These are phyloP conservation scores for Trichosporon coremiiforme DNA, from an alignment of 1,284 basidiomycete genomes.

Conservation along the genomic window DNA sequence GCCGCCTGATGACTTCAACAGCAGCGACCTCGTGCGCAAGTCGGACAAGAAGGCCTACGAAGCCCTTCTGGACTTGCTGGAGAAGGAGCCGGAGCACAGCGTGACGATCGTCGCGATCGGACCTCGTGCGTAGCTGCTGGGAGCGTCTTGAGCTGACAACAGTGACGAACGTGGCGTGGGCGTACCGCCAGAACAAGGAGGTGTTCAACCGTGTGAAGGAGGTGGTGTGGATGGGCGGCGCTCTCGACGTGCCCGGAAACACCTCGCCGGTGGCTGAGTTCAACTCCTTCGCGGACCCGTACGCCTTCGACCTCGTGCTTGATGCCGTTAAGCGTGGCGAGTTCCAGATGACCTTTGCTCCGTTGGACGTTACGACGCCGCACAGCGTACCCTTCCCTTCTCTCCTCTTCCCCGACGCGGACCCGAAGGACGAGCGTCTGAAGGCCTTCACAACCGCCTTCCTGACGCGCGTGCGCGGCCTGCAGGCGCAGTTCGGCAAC, in stretches of 20 bases:
- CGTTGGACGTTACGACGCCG: conserved; percentile 76
- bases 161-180: conserved; percentile 78
- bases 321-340: conserved; percentile 39
- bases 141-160: conserved; percentile 3
- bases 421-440: conserved; percentile 62
- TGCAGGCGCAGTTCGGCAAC: conserved; percentile 66
- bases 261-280: conserved; percentile 81
- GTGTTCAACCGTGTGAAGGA: conserved; percentile 64
- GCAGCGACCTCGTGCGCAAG: conserved; percentile 8
- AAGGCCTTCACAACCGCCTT: conserved; percentile 77
- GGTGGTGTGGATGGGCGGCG: conserved; percentile 93
- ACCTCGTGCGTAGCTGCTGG: conserved; percentile 60
- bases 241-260: conserved; percentile 89
- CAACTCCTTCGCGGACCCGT: conserved; percentile 93
- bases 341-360: conserved; percentile 67
- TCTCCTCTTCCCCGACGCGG: conserved; percentile 59
- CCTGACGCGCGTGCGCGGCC: conserved; percentile 69
- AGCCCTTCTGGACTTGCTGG: conserved; percentile 69
- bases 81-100: conserved; percentile 63
- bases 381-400: conserved; percentile 73
- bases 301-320: conserved; percentile 67
- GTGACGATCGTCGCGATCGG: conserved; percentile 85
- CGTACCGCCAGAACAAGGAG: conserved; percentile 65
- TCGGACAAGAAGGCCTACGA: conserved; percentile 59
- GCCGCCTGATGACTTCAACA: conserved; percentile 39